Evolutionary conservation across 306 rosid genomes (phyloP).

Genomic region (Oxytropis ochrocephala): DNA sequence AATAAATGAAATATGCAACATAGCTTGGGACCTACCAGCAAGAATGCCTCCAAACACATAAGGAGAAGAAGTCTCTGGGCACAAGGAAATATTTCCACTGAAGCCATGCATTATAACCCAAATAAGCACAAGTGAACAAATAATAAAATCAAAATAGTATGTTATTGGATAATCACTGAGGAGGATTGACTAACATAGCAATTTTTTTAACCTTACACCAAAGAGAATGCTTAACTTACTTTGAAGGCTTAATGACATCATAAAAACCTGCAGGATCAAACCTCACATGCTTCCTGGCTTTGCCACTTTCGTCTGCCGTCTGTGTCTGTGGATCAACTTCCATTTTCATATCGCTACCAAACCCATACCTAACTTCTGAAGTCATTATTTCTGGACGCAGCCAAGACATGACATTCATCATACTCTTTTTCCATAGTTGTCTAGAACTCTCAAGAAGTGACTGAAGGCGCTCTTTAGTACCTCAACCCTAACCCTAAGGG

Average conservation of each 20-base stretch:
- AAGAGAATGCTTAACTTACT: constrained; percentile 52
- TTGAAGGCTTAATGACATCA: constrained; percentile 91
- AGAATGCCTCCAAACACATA: constrained; percentile 84
- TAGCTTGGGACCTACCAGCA: constrained; percentile 65
- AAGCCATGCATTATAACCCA: constrained; percentile 27
- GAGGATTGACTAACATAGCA: neutral
- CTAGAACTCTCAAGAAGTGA: constrained; percentile 69
- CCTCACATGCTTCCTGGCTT: constrained; percentile 31
- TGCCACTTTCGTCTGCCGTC: constrained; percentile 26
- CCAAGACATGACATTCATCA: constrained; percentile 86
- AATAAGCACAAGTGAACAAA: constrained; percentile 23
- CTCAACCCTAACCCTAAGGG: constrained; percentile 75
- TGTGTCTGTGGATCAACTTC: constrained; percentile 40
- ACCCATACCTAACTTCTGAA: constrained; percentile 67
- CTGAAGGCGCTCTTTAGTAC: constrained; percentile 51
- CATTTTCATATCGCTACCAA: constrained; percentile 35
- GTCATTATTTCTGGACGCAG: constrained; percentile 76
- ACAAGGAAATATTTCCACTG: constrained; percentile 85
- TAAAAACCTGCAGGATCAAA: constrained; percentile 75
- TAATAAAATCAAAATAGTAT: constrained; percentile 5
- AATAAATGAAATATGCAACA: constrained; percentile 23
- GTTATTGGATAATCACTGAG: constrained; percentile 5
- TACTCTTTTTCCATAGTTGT: constrained; percentile 82
- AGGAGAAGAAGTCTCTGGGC: constrained; percentile 48
- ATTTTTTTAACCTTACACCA: neutral